Evolutionary conservation across 371 early-diverging fungal genomes (phyloP).

Genomic region (Mortierella sp.): DNA sequence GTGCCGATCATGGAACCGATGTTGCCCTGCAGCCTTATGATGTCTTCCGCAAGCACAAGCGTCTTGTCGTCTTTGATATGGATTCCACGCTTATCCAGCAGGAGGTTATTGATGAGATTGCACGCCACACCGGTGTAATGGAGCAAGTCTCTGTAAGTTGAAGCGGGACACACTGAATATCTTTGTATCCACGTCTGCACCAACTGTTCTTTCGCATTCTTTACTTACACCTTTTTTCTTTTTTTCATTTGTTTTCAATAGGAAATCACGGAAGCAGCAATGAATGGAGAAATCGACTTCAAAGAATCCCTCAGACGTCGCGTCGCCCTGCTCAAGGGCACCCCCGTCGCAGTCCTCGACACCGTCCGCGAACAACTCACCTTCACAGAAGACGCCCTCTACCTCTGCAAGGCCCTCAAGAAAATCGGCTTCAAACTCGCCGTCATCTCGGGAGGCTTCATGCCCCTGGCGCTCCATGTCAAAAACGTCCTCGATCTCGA

Average conservation of each 20-base stretch:
- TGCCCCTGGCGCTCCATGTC: conserved; percentile 92
- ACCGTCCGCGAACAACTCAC: conserved; percentile 79
- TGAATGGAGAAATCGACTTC: conserved; percentile 97
- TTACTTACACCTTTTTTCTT: not conserved
- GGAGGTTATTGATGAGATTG: conserved; percentile 99
- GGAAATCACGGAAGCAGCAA: conserved; percentile 95
- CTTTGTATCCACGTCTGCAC: not conserved
- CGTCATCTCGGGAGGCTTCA: conserved; percentile 96
- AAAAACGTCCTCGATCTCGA: conserved; percentile 92
- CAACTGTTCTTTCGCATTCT: not conserved
- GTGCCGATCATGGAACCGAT: conserved; percentile 79
- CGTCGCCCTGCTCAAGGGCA: conserved; percentile 90
- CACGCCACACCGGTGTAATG: conserved; percentile 90
- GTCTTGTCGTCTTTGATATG: conserved; percentile 98
- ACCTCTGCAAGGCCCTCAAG: conserved; percentile 90
- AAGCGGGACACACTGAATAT: not conserved
- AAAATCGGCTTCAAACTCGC: conserved; percentile 94
- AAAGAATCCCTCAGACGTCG: conserved; percentile 91
- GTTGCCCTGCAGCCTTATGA: conserved; percentile 90
- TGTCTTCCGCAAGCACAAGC: conserved; percentile 90
- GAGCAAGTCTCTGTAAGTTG: conserved; percentile 88
- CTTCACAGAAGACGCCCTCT: conserved; percentile 94
- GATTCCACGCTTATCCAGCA: conserved; percentile 98
- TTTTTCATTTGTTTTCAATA: conserved; percentile 37
- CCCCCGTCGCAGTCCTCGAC: conserved; percentile 85